phyloP scores from a whole-genome alignment of 2,329 filamentous ascomycete species.

The Coniella lustricola region DNA sequence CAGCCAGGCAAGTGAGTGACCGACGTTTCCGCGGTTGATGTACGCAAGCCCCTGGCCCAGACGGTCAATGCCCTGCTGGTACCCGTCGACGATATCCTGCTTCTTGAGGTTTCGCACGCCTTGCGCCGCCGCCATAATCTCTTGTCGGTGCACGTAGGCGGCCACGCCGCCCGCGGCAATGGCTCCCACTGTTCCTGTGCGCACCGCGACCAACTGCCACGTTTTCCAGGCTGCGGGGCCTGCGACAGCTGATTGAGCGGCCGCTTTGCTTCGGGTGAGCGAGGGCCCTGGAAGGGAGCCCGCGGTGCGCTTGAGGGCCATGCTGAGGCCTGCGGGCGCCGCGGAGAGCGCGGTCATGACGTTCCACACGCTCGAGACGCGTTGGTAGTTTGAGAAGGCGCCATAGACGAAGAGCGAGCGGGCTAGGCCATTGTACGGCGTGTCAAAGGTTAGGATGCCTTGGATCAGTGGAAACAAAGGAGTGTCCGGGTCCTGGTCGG shows the following conservation, averaged over 20 bases:
- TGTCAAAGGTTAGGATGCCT: conserved; percentile 77
- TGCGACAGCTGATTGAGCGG: conserved; percentile 16
- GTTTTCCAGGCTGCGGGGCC: conserved; percentile 39
- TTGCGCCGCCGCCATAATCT: conserved; percentile 47
- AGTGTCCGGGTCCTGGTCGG: conserved; percentile 21
- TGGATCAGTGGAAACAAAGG: conserved; percentile 72
- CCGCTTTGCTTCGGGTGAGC: conserved; percentile 2
- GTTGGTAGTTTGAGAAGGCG: conserved; percentile 52
- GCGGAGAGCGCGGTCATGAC: conserved; percentile 48
- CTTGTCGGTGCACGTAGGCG: conserved; percentile 69
- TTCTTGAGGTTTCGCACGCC: conserved; percentile 41
- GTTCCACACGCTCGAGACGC: conserved; percentile 49
- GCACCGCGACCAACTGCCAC: conserved; percentile 63
- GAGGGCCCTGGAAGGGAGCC: conserved; percentile 17
- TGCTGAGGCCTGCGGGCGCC: conserved; percentile 37
- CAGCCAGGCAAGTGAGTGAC: conserved; percentile 69
- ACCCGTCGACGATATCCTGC: conserved; percentile 40
- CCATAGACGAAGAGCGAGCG: conserved; percentile 55
- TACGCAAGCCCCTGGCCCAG: conserved; percentile 49
- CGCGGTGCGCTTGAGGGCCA: conserved; percentile 29
- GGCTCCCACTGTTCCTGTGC: conserved; percentile 73
- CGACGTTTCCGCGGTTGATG: conserved; percentile 51
- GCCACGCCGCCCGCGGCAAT: conserved; percentile 76
- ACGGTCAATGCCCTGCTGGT: conserved; percentile 41
- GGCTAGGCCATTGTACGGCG: conserved; percentile 66